Evolutionary conservation across 164 flowering plant species (phyloP).

Genomic region (Dillenia suffruticosa): DNA sequence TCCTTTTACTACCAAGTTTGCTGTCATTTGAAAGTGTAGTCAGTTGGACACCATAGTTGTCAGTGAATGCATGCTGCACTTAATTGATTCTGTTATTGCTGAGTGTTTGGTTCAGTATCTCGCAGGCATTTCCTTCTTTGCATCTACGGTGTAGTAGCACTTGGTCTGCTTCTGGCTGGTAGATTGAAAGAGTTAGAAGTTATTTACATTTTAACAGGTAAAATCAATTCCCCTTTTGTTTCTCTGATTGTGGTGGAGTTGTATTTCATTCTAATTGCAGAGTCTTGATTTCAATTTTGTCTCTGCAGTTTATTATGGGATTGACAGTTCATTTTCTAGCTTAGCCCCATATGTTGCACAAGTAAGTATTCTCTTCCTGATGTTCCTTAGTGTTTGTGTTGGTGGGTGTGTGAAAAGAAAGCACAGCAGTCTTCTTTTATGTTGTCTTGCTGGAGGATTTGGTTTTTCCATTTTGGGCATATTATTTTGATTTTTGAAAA

Average conservation of each 20-base stretch:
- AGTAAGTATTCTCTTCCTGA: constrained; percentile 32
- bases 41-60: too few species aligned
- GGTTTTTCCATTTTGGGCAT: not conserved
- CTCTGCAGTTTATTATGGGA: constrained; percentile 80
- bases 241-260: constrained; percentile 12
- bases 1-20: too few species aligned
- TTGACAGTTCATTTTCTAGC: constrained; percentile 66
- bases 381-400: too few species aligned
- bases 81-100: not conserved
- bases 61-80: not conserved
- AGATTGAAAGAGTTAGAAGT: constrained; percentile 62
- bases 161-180: constrained; percentile 82
- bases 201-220: constrained; percentile 73
- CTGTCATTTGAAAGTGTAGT: too few species aligned
- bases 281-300: constrained; percentile 2
- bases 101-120: constrained; percentile 2
- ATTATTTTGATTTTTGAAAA: too few species aligned
- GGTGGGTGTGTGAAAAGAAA: too few species aligned
- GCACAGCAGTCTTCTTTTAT: too few species aligned
- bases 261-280: not conserved
- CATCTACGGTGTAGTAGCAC: constrained; percentile 62
- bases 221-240: not conserved
- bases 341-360: constrained; percentile 85
- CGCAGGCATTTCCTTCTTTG: constrained; percentile 93
- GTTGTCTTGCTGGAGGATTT: not conserved